Conservation (phyloP, 2,329 filamentous ascomycete species). For the Teratosphaeria zuluensis region DNA sequence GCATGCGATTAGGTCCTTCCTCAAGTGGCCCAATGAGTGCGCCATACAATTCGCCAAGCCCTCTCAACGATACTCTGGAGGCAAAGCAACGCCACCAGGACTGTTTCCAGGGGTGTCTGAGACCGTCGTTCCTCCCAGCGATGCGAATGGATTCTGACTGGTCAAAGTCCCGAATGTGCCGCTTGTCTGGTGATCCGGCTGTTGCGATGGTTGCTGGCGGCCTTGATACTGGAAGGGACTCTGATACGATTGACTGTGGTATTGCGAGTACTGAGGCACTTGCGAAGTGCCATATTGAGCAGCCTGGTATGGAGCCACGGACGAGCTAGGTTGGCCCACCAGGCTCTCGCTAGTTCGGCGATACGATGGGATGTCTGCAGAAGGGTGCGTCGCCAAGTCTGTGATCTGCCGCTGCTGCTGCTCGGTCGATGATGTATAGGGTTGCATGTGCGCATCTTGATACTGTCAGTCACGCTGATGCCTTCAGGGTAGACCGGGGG, state of each 20-base stretch:
- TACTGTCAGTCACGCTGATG: constrained; percentile 3
- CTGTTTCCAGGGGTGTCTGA: constrained; percentile 10
- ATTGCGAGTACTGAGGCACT: constrained; percentile 7
- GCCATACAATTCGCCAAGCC: neutral
- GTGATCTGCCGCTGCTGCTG: constrained; percentile 3
- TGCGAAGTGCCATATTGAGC: constrained; percentile 13
- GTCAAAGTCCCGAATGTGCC: constrained; percentile 4
- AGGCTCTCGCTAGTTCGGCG: constrained; percentile 14
- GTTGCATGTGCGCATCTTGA: constrained; percentile 13
- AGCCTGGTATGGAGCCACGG: constrained; percentile 18
- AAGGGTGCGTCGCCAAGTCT: constrained; percentile 2
- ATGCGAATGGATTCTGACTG: constrained; percentile 5
- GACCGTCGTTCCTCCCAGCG: constrained; percentile 3
- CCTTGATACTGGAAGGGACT: constrained; percentile 1
- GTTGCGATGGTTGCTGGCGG: neutral
- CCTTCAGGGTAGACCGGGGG: neutral
- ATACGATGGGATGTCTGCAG: constrained; percentile 8
- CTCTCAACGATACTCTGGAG: constrained; percentile 8
- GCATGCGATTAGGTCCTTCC: neutral
- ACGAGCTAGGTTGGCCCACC: constrained; percentile 12
- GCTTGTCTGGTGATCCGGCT: constrained; percentile 1
- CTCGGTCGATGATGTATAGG: constrained; percentile 7
- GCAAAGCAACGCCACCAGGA: constrained; percentile 12
- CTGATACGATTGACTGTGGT: constrained; percentile 1
- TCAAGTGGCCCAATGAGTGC: neutral